These are phyloP conservation scores for Cyclostephanos invisitatus DNA, from an alignment of 108 stramenopile species.

Conservation along the genomic window DNA sequence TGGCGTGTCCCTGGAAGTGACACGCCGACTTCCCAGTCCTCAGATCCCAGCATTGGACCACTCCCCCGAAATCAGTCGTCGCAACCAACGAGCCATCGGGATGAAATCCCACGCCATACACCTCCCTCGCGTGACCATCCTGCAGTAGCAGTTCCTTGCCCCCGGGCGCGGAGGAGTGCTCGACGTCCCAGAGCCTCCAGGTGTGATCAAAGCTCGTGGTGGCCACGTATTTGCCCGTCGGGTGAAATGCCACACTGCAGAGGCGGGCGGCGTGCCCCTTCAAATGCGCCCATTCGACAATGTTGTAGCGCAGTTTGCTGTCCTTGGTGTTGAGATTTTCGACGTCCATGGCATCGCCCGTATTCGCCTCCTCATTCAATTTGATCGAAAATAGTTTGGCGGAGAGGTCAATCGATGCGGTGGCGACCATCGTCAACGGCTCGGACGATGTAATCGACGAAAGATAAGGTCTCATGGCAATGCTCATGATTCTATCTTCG, in stretches of 20 bases:
- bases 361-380: conserved; percentile 35
- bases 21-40: conserved; percentile 87
- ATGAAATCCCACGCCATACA: conserved; percentile 94
- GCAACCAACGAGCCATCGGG: conserved; percentile 91
- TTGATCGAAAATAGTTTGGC: conserved; percentile 75
- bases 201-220: conserved; percentile 97
- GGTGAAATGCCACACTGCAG: conserved; percentile 93
- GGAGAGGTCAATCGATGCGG: conserved; percentile 84
- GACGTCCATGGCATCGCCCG: conserved; percentile 34
- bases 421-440: conserved; percentile 52
- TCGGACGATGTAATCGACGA: conserved; percentile 28
- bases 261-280: conserved; percentile 91
- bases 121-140: conserved; percentile 92
- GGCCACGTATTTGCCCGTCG: conserved; percentile 81
- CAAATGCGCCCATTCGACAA: conserved; percentile 73
- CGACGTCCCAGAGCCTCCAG: conserved; percentile 98
- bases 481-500: conserved; percentile 86
- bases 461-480: conserved; percentile 60
- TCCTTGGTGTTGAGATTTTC: conserved; percentile 31
- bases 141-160: conserved; percentile 89
- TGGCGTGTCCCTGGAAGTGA: conserved; percentile 88
- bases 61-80: conserved; percentile 94
- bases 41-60: conserved; percentile 96
- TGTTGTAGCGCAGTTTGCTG: conserved; percentile 24
- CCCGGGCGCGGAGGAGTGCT: conserved; percentile 63